Percentiles rank a stretch among this genome's conserved stretches.
phyloP scores from a whole-genome alignment of 140 eudicot species.

The Ambrosia hybrid region DNA sequence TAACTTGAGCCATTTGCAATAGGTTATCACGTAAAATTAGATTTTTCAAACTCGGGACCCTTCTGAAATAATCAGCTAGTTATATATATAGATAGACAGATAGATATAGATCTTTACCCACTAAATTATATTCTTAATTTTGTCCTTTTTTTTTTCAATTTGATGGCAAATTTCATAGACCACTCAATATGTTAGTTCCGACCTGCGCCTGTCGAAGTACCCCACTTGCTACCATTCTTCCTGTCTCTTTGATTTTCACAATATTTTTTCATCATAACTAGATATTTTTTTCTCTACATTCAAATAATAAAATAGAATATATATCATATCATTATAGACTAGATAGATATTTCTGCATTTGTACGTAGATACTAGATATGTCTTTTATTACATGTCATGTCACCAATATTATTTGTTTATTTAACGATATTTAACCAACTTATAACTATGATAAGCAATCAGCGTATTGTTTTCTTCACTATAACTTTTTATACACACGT shows the following conservation, averaged over 20 bases:
- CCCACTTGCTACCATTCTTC: slow-evolving; percentile 27
- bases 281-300: slow-evolving; percentile 17
- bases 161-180: slow-evolving; percentile 1
- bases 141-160: background rate
- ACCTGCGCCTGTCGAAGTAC: slow-evolving; percentile 7
- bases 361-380: background rate
- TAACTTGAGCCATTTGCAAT: too few relatives aligned
- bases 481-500: background rate
- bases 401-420: background rate
- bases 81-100: too few relatives aligned
- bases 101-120: too few relatives aligned
- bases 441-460: background rate
- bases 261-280: slow-evolving; percentile 28
- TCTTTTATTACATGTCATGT: background rate
- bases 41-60: too few relatives aligned
- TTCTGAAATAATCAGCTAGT: too few relatives aligned
- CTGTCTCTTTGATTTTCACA: slow-evolving; percentile 23
- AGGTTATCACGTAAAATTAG: too few relatives aligned
- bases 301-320: background rate
- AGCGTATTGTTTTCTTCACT: background rate
- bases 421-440: background rate
- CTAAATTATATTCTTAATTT: background rate
- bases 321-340: background rate
- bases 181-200: slow-evolving; percentile 12
- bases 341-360: background rate